Evolutionary conservation across 192 early-diverging fungal species (phyloP).

Genomic region (Linnemannia elongata): DNA sequence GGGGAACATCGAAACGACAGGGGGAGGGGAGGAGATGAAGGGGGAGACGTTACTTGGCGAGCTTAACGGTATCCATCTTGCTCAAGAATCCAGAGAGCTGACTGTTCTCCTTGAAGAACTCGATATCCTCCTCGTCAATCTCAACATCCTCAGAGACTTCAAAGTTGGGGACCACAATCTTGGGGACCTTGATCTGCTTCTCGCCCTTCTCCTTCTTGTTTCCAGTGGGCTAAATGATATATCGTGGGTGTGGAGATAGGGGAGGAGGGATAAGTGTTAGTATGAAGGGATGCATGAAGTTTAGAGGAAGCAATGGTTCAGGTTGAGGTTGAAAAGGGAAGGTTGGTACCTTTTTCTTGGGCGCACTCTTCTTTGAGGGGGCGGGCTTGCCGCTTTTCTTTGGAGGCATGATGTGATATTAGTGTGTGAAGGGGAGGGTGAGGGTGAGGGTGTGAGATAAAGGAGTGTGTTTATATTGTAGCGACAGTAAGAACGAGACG

Average conservation of each 20-base stretch:
- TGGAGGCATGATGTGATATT: slow-evolving; percentile 22
- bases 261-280: background rate
- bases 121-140: slow-evolving; percentile 81
- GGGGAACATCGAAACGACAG: background rate
- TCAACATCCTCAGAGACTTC: slow-evolving; percentile 72
- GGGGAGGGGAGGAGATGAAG: background rate
- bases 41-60: slow-evolving; percentile 67
- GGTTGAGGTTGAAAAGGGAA: background rate
- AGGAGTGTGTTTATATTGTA: background rate
- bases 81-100: slow-evolving; percentile 72
- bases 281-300: background rate
- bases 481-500: background rate
- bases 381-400: slow-evolving; percentile 32
- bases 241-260: no score
- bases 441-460: background rate
- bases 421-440: background rate
- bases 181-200: slow-evolving; percentile 56
- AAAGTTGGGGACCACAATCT: slow-evolving; percentile 56
- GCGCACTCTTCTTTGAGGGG: slow-evolving; percentile 12
- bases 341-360: slow-evolving; percentile 36
- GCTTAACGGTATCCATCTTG: slow-evolving; percentile 71
- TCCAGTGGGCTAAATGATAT: background rate
- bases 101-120: slow-evolving; percentile 78
- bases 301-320: no score
- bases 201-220: slow-evolving; percentile 43